These are phyloP conservation scores for Peronosclerospora sorghi DNA, from an alignment of 352 stramenopile genomes.

Conservation along the genomic window DNA sequence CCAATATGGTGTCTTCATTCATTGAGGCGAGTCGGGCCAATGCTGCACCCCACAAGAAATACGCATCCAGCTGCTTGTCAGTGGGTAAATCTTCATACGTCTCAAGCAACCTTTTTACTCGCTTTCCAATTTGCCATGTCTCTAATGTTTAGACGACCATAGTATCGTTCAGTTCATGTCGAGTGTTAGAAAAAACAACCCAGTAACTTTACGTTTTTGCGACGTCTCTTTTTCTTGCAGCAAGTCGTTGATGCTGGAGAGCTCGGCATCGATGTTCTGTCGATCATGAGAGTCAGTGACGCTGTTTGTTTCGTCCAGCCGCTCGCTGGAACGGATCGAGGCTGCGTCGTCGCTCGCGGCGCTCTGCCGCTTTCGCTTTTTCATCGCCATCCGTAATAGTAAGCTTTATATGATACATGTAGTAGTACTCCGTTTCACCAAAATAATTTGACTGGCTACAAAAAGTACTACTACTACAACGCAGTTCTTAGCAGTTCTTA, in stretches of 20 bases:
- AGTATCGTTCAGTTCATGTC: neutral
- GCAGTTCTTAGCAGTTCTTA: too few species aligned
- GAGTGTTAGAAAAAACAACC: neutral
- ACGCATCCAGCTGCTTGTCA: slow-evolving; percentile 54
- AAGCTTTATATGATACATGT: too few species aligned
- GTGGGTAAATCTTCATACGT: slow-evolving; percentile 33
- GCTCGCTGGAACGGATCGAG: too few species aligned
- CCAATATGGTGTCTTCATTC: slow-evolving; percentile 67
- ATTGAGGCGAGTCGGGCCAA: slow-evolving; percentile 57
- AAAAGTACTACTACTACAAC: too few species aligned
- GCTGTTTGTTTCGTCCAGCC: too few species aligned
- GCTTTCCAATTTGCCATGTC: slow-evolving; percentile 80
- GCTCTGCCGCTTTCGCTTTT: too few species aligned
- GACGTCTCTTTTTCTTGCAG: slow-evolving; percentile 56
- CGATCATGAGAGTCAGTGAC: too few species aligned
- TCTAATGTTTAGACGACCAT: slow-evolving; percentile 39
- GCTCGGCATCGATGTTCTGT: slow-evolving; percentile 23
- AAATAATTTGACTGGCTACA: too few species aligned
- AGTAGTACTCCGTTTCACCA: too few species aligned
- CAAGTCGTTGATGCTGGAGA: slow-evolving; percentile 40
- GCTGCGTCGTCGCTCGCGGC: too few species aligned
- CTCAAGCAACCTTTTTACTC: slow-evolving; percentile 72
- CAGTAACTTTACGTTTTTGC: slow-evolving; percentile 29
- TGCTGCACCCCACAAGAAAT: slow-evolving; percentile 74
- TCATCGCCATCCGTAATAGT: too few species aligned